Evolutionary conservation across 805 yeast genomes (phyloP).

Genomic region (Scheffersomyces amazonensis): DNA sequence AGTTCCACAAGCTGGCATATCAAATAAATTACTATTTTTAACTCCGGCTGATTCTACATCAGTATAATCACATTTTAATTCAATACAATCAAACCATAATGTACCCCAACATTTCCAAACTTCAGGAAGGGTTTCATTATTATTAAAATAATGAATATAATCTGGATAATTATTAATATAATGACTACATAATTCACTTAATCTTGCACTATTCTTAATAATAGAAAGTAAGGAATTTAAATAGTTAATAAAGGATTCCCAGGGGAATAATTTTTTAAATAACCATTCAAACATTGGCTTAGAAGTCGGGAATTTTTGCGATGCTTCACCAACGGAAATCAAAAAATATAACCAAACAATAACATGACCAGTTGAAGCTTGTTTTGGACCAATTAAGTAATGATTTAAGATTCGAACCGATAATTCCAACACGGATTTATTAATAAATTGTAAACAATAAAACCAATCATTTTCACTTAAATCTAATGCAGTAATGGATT

Average conservation of each 20-base stretch:
- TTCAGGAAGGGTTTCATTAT: slow-evolving; percentile 65
- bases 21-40: slow-evolving; percentile 51
- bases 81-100: slow-evolving; percentile 67
- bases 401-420: slow-evolving; percentile 66
- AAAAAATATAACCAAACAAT: slow-evolving; percentile 77
- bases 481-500: slow-evolving; percentile 31
- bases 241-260: slow-evolving; percentile 63
- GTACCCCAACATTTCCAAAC: slow-evolving; percentile 88
- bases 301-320: slow-evolving; percentile 39
- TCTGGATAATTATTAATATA: slow-evolving; percentile 25
- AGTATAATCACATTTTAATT: slow-evolving; percentile 50
- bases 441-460: slow-evolving; percentile 50
- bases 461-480: slow-evolving; percentile 51
- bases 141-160: slow-evolving; percentile 48
- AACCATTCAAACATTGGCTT: slow-evolving; percentile 48
- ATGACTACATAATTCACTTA: slow-evolving; percentile 20
- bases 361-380: slow-evolving; percentile 68
- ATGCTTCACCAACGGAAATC: slow-evolving; percentile 58
- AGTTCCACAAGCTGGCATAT: slow-evolving; percentile 64
- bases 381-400: slow-evolving; percentile 68
- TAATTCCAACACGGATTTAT: slow-evolving; percentile 64
- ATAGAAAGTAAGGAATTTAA: slow-evolving; percentile 53
- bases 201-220: slow-evolving; percentile 20
- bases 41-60: slow-evolving; percentile 55
- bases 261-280: slow-evolving; percentile 59